Base-by-base conservation (phyloP, 2,329 filamentous ascomycete species). In the Sarocladium strictum region DNA sequence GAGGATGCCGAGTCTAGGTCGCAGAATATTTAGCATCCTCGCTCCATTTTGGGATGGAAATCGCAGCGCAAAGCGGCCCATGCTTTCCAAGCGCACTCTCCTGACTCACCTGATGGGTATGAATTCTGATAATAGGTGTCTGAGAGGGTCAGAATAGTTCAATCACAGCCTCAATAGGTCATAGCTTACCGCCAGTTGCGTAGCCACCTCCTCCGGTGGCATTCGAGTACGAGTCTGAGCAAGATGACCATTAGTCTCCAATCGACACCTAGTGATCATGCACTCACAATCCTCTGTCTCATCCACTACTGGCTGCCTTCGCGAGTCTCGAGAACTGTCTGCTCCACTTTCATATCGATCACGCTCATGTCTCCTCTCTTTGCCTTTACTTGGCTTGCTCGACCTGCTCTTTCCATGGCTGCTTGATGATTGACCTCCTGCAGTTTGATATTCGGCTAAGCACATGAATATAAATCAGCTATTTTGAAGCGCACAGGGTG, bases 371-470 rank as follows among this genome's bases (percentile, higher is more conserved):
- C 55, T 27, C 24, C 41, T 45, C 29, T 53, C 47, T 33, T 55
- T 53, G 47, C 29, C 49, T 27, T 56, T 57, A 3, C 56, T 58
- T 19, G 37, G 26, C 23, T 54, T 40, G 29, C 33, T 40, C n/a
- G 55, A 40, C 24, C 40, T 53, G 14, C 27, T 21, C 24, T 21
- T 29, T 32, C 45, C 52, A 15, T 3, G 3, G 27, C 23, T 49
- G 21, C 10, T 15, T 51, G 47, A 10, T 3, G 6, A 3, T 51
- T 17, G 43, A 17, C 23, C 15, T 4, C 29, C 29, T 3, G 27
- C 21, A 7, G 27, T 23, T 19, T 10, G 6, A 35, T 51, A 51
- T 17, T 51, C 47, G 35, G 26, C 47, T 51, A n/a, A 7, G 15
- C 10, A 10, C 3, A 5, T 10, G 24, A 17, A 49, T 24, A 17